phyloP scores from a whole-genome alignment of 768 basidiomycete genomes.

The Phlegmacium glaucopus region DNA sequence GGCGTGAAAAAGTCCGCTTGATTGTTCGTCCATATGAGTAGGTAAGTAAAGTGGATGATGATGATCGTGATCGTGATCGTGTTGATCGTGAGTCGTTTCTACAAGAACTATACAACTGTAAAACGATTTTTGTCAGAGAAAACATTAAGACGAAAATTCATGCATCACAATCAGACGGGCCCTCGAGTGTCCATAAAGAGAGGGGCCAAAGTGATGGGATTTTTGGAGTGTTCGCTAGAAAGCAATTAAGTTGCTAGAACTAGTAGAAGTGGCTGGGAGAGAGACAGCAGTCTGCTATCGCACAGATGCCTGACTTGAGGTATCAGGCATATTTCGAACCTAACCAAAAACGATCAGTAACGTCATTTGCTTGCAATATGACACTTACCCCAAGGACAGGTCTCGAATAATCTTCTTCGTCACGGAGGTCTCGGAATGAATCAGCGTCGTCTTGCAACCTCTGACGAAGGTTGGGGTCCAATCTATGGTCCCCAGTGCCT shows the following conservation, averaged over 20 bases:
- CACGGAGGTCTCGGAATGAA: slow-evolving; percentile 32
- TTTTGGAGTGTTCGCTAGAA: too few relatives aligned
- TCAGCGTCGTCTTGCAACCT: slow-evolving; percentile 28
- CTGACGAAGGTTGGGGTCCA: slow-evolving; percentile 42
- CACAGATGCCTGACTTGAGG: slow-evolving; percentile 24
- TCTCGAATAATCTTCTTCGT: slow-evolving; percentile 56
- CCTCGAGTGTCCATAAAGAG: too few relatives aligned
- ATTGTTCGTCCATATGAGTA: too few relatives aligned
- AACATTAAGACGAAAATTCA: too few relatives aligned
- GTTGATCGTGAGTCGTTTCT: too few relatives aligned
- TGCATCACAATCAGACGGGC: too few relatives aligned
- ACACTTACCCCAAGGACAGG: slow-evolving; percentile 50
- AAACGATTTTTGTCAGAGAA: too few relatives aligned
- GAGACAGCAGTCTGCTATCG: not conserved
- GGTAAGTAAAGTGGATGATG: too few relatives aligned
- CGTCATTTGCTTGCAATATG: not conserved
- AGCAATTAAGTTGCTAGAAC: not conserved
- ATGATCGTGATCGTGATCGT: too few relatives aligned
- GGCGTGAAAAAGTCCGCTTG: too few relatives aligned
- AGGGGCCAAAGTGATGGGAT: too few relatives aligned
- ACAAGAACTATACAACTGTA: too few relatives aligned
- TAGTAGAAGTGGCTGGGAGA: not conserved
- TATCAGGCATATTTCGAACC: slow-evolving; percentile 57
- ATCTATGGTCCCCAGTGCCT: slow-evolving; percentile 35
- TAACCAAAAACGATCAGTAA: slow-evolving; percentile 15